phyloP scores from a whole-genome alignment of 371 early-diverging fungal genomes.

The Entomophthora muscae region DNA sequence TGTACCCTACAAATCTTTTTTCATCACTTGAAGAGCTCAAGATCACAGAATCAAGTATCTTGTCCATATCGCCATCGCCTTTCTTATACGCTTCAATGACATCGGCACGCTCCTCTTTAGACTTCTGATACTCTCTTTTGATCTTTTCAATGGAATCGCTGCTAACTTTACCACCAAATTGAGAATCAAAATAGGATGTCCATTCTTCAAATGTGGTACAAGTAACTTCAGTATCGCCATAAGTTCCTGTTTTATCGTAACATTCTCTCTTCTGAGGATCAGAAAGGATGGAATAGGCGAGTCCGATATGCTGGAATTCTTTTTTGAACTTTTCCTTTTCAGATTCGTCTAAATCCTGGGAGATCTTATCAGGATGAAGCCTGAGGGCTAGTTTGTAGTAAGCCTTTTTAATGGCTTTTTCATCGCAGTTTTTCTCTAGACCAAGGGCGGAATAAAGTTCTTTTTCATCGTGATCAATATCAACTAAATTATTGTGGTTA shows the following conservation, averaged over 20 bases:
- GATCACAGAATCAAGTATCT: slow-evolving; percentile 42
- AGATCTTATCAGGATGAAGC: slow-evolving; percentile 74
- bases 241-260: slow-evolving; percentile 62
- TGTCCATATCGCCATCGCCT: slow-evolving; percentile 52
- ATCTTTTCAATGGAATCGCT: slow-evolving; percentile 60
- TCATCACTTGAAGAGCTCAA: slow-evolving; percentile 46
- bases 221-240: slow-evolving; percentile 16
- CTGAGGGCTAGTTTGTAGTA: slow-evolving; percentile 78
- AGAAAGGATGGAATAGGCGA: slow-evolving; percentile 70
- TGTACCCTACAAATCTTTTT: slow-evolving; percentile 36
- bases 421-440: slow-evolving; percentile 2
- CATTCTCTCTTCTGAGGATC: slow-evolving; percentile 46
- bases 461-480: too few relatives aligned
- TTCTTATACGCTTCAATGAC: slow-evolving; percentile 44
- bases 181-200: slow-evolving; percentile 65
- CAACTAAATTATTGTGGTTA: too few relatives aligned
- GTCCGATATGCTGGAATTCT: slow-evolving; percentile 61
- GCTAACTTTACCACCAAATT: slow-evolving; percentile 61
- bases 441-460: background rate
- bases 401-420: slow-evolving; percentile 55
- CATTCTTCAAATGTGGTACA: slow-evolving; percentile 38
- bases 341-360: slow-evolving; percentile 27
- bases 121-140: slow-evolving; percentile 40
- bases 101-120: slow-evolving; percentile 68
- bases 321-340: slow-evolving; percentile 54